Evolutionary conservation across 2,329 filamentous ascomycete genomes (phyloP).

Genomic region (Myrmaecium sp.): DNA sequence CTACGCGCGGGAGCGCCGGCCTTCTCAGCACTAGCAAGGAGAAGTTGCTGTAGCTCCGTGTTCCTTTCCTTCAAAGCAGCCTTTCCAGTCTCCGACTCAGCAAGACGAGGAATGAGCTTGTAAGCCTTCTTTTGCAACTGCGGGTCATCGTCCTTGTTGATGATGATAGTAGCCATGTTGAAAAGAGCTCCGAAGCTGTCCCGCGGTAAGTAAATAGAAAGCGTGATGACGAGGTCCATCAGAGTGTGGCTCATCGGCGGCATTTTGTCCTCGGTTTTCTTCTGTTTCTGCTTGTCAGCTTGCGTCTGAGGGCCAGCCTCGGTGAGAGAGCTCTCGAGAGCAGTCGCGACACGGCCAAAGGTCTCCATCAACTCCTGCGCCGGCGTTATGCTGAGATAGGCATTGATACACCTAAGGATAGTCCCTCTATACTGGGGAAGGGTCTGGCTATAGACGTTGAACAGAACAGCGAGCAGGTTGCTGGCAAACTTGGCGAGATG

Average conservation of each 20-base stretch:
- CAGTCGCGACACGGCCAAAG: constrained; percentile 69
- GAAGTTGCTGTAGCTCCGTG: constrained; percentile 61
- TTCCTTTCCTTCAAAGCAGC: constrained; percentile 61
- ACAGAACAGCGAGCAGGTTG: constrained; percentile 89
- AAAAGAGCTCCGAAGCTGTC: constrained; percentile 76
- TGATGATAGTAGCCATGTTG: constrained; percentile 66
- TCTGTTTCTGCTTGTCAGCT: constrained; percentile 43
- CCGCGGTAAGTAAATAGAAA: constrained; percentile 80
- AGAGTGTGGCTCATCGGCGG: constrained; percentile 87
- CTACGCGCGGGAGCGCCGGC: constrained; percentile 72
- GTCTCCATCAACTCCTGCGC: constrained; percentile 67
- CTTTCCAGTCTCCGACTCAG: constrained; percentile 61
- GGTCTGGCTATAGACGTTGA: constrained; percentile 97
- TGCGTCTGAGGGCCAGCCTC: constrained; percentile 45
- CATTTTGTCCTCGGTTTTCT: constrained; percentile 51
- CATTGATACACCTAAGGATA: constrained; percentile 87
- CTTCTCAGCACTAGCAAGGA: constrained; percentile 66
- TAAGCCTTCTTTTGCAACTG: constrained; percentile 98
- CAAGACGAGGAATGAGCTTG: constrained; percentile 84
- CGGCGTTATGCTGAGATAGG: constrained; percentile 78
- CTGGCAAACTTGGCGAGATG: constrained; percentile 64
- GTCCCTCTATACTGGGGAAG: constrained; percentile 81
- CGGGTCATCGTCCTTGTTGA: constrained; percentile 67
- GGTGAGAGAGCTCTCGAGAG: constrained; percentile 58
- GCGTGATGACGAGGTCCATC: constrained; percentile 93